Base-by-base conservation (phyloP, 2,329 filamentous ascomycete species). In the Talaromyces amestolkiae region DNA sequence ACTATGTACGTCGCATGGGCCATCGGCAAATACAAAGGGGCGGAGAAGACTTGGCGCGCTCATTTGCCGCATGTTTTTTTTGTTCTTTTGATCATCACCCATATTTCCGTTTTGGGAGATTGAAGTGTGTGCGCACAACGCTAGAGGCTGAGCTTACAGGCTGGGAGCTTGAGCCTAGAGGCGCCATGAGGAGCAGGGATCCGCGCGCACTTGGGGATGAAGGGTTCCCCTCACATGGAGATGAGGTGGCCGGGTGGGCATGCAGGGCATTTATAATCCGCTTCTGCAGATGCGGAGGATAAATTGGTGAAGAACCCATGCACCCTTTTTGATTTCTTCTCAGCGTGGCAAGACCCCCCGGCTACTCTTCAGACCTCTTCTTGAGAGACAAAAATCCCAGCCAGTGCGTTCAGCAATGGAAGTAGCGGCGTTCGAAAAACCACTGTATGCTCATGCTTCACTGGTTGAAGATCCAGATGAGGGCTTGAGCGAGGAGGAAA, bases 401-500 rank as follows among this genome's bases (percentile, higher is more conserved):
- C 3, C 53, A 31, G 24, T 39, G 37, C 19, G 3, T 43, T 43
- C 51, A 54, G 24, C 19, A 31, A 61, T 56, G 51, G 63, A 58
- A 41, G 59, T 56, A 5, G 27, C 17, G 17, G 17, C 19, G 10
- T 45, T 60, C n/a, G 60, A 63, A 19, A 68, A 68, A 31, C 66
- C 66, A 33, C 51, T 49, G 3, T 10, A 47, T 15, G 22, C 22
- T 13, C 33, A 64, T 31, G 35, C 45, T 45, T 33, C 45, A 19
- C 49, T 61, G 15, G 43, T 64, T 9, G 73, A 75, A 35, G 86
- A 89, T 70, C 86, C 86, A 0, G 90, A 92, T 76, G 87, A 84
- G 58, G 86, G 87, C 8, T 77, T 91, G 70, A 87, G 83, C 45
- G 84, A 84, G 1, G 87, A 86, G 68, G 89, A 92, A 73, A 84